These are phyloP conservation scores for Mayamaea pseudoterrestris DNA, from an alignment of 108 stramenopile genomes.

Conservation along the genomic window DNA sequence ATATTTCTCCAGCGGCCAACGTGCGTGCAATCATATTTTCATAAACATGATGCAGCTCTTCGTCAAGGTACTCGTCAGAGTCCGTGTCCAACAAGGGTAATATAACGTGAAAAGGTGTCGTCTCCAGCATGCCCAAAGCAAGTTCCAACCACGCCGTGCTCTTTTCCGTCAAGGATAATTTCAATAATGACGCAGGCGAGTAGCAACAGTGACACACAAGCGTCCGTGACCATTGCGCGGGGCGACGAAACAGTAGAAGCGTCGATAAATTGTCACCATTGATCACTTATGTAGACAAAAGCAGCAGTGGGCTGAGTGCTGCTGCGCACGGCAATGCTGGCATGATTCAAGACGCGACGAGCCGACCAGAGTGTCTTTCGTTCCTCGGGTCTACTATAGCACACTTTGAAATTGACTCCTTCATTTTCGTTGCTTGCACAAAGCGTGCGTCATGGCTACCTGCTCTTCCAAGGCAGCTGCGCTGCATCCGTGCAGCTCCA, in stretches of 20 bases:
- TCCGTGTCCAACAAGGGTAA: constrained; percentile 59
- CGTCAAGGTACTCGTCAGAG: constrained; percentile 48
- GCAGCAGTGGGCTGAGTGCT: no score
- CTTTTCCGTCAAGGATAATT: constrained; percentile 41
- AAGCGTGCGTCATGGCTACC: constrained; percentile 24
- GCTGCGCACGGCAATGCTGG: constrained; percentile 48
- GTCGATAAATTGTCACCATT: no score
- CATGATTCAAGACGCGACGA: constrained; percentile 75
- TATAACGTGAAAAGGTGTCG: constrained; percentile 94
- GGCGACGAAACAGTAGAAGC: constrained; percentile 36
- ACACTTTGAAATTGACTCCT: constrained; percentile 41
- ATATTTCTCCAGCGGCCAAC: constrained; percentile 80
- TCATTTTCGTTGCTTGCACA: constrained; percentile 38
- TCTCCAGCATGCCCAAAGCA: constrained; percentile 96
- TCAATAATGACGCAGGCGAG: constrained; percentile 72
- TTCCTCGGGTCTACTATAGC: constrained; percentile 39
- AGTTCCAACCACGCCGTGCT: constrained; percentile 65
- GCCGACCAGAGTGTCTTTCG: constrained; percentile 79
- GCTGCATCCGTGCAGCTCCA: constrained; percentile 64
- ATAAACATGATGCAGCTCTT: constrained; percentile 49
- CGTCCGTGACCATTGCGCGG: constrained; percentile 68
- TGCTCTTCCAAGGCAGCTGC: constrained; percentile 32
- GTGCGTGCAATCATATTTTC: constrained; percentile 50
- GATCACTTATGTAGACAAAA: no score
- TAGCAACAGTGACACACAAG: constrained; percentile 86